Evolutionary conservation across 148 eudicot genomes (phyloP).

Genomic region (Fallopia convolvulus): DNA sequence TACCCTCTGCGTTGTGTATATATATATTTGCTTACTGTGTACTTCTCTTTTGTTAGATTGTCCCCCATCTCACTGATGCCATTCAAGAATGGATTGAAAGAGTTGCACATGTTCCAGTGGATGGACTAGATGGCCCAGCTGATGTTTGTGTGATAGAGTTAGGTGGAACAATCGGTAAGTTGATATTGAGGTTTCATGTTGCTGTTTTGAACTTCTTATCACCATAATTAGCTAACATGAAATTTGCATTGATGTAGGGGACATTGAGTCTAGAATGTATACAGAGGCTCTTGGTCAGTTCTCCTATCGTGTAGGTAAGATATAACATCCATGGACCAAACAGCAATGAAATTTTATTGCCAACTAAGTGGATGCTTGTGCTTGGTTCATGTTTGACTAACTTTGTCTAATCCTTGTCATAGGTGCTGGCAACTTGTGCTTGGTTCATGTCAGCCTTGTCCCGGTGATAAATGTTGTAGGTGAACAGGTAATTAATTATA

Average conservation of each 20-base stretch:
- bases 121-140: slow-evolving; percentile 87
- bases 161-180: slow-evolving; percentile 93
- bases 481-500: slow-evolving; percentile 59
- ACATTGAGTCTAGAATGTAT: slow-evolving; percentile 93
- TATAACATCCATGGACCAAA: slow-evolving; percentile 4
- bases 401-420: slow-evolving; percentile 1
- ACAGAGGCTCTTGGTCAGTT: slow-evolving; percentile 95
- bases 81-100: slow-evolving; percentile 97
- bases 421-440: slow-evolving; percentile 91
- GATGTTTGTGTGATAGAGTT: slow-evolving; percentile 97
- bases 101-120: slow-evolving; percentile 81
- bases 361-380: not conserved
- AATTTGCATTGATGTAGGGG: slow-evolving; percentile 41
- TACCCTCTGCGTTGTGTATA: not conserved
- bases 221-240: slow-evolving; percentile 1
- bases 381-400: not conserved
- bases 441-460: slow-evolving; percentile 96
- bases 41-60: slow-evolving; percentile 48
- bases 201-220: not conserved
- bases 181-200: slow-evolving; percentile 7
- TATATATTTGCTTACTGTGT: slow-evolving; percentile 1
- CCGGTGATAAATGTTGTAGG: slow-evolving; percentile 92
- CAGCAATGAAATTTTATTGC: not conserved
- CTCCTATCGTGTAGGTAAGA: slow-evolving; percentile 88
- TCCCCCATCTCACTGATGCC: slow-evolving; percentile 95